Percentiles rank a stretch among this genome's conserved stretches.
Conservation (phyloP, 257 asterid species). For the Coffea eugenioides region DNA sequence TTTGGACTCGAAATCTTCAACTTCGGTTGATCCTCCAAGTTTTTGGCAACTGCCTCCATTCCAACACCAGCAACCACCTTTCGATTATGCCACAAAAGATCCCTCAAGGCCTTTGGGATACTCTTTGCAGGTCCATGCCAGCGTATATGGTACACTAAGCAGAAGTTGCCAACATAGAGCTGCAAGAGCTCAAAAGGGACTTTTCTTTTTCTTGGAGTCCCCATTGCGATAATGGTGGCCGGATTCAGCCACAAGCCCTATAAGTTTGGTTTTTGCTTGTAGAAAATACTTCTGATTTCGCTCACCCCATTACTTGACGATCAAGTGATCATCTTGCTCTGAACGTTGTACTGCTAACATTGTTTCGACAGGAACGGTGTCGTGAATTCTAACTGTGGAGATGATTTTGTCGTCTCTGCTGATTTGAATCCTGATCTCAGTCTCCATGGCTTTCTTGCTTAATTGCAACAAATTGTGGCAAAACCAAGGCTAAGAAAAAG, state of each 20-base stretch:
- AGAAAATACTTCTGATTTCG: neutral
- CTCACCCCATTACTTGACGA: neutral
- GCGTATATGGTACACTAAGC: neutral
- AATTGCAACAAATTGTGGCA: too few species aligned
- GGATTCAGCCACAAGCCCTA: neutral
- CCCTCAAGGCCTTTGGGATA: neutral
- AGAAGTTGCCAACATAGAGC: conserved; percentile 2
- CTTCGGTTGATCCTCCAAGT: neutral
- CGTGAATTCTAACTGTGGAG: neutral
- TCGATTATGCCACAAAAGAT: neutral
- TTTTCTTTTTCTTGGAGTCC: neutral
- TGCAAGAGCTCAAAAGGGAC: conserved; percentile 8
- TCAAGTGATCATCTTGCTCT: neutral
- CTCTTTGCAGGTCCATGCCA: neutral
- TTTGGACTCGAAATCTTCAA: neutral
- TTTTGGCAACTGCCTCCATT: neutral
- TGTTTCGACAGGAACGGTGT: neutral
- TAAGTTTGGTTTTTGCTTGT: neutral
- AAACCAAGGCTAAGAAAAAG: too few species aligned
- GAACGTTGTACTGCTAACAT: neutral
- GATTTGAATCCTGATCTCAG: neutral
- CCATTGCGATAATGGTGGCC: neutral
- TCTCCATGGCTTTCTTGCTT: neutral
- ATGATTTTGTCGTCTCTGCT: neutral
- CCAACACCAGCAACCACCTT: neutral